A percentile compares a stretch with the other conserved stretches of the same genome.
phyloP scores from a whole-genome alignment of 2,329 filamentous ascomycete species.

The Epichloe sp. region DNA sequence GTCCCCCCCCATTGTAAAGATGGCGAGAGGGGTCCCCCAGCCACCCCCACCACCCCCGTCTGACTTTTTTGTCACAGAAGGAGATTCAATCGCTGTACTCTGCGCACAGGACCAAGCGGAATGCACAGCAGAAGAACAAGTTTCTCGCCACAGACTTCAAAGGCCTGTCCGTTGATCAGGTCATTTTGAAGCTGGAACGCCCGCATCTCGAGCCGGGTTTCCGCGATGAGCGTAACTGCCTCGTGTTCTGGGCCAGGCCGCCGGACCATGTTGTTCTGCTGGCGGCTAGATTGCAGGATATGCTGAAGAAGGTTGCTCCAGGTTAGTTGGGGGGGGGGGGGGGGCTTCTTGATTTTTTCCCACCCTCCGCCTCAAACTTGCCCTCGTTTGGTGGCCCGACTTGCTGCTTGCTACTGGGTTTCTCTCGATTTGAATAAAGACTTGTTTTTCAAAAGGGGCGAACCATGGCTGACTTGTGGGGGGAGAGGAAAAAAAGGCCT shows the following conservation, averaged over 20 bases:
- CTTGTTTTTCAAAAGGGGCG: too few species aligned
- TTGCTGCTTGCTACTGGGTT: too few species aligned
- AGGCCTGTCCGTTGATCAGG: constrained; percentile 63
- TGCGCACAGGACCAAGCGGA: constrained; percentile 61
- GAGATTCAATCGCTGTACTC: constrained; percentile 62
- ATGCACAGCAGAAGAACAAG: constrained; percentile 60
- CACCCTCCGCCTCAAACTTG: too few species aligned
- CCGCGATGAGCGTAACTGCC: constrained; percentile 62
- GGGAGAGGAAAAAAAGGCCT: constrained; percentile 53
- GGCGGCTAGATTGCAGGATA: constrained; percentile 54
- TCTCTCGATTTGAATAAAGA: too few species aligned
- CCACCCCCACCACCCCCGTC: too few species aligned
- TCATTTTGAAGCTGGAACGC: constrained; percentile 56
- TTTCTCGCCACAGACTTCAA: constrained; percentile 56
- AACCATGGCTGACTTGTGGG: too few species aligned
- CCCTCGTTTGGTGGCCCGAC: too few species aligned
- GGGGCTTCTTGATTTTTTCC: too few species aligned
- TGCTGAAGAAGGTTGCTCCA: constrained; percentile 50
- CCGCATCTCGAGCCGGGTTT: constrained; percentile 53
- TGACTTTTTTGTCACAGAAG: constrained; percentile 25
- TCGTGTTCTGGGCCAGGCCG: constrained; percentile 82
- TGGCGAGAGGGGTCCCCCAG: too few species aligned
- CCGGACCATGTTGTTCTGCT: constrained; percentile 57
- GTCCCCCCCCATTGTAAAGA: too few species aligned
- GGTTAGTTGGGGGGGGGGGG: constrained; percentile 31